These are phyloP conservation scores for Neurospora intermedia DNA, from an alignment of 495 filamentous ascomycete species.

Conservation along the genomic window DNA sequence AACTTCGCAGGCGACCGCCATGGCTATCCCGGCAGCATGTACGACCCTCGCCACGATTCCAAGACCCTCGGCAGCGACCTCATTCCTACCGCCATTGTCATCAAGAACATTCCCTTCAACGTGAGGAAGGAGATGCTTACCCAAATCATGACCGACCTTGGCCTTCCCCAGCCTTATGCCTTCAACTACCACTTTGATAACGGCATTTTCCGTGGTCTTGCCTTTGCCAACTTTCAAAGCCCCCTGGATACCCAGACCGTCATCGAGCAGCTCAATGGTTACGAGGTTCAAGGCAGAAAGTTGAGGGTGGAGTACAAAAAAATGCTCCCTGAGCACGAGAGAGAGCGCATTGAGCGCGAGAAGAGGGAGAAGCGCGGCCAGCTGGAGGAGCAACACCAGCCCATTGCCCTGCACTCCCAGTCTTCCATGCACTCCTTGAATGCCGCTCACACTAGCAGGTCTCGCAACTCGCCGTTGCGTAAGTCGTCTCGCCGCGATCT, in stretches of 20 bases:
- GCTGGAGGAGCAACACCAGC: constrained; percentile 87
- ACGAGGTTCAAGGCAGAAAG: constrained; percentile 89
- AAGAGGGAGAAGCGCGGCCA: constrained; percentile 95
- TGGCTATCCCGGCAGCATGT: constrained; percentile 19
- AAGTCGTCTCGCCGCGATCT: constrained; percentile 11
- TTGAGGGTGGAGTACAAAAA: constrained; percentile 98
- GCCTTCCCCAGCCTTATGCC: constrained; percentile 85
- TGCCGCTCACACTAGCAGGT: constrained; percentile 30
- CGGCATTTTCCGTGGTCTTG: constrained; percentile 89
- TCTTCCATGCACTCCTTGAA: constrained; percentile 74
- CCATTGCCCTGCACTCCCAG: constrained; percentile 59
- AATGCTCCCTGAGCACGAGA: constrained; percentile 90
- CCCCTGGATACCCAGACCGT: constrained; percentile 85
- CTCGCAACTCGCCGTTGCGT: constrained; percentile 30
- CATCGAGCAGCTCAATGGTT: constrained; percentile 84
- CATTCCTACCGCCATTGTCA: constrained; percentile 96
- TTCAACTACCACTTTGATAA: constrained; percentile 99
- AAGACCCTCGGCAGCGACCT: constrained; percentile 49
- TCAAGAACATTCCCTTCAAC: constrained; percentile 98
- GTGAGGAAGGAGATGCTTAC: constrained; percentile 95
- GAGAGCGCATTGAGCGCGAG: constrained; percentile 92
- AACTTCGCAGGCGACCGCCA: constrained; percentile 18
- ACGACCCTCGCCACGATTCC: constrained; percentile 24
- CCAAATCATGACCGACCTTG: constrained; percentile 81
- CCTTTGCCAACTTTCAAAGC: constrained; percentile 97